These are phyloP conservation scores for Malus hybrid DNA, from an alignment of 331 rosid species.

Conservation along the genomic window DNA sequence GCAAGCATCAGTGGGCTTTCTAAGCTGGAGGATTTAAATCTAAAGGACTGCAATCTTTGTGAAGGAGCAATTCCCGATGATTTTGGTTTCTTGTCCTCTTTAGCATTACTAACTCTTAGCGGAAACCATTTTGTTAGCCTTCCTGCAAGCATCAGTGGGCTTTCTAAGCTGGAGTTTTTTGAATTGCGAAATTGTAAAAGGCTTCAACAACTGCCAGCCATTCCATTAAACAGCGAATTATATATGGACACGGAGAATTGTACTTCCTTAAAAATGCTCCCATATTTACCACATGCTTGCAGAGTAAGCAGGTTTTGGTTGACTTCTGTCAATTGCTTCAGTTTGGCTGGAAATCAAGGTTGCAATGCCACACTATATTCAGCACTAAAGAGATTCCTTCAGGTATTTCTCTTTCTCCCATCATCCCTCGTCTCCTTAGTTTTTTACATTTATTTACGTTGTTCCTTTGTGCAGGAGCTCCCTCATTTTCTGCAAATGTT, in stretches of 20 bases:
- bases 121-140: too few species aligned
- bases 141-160: too few species aligned
- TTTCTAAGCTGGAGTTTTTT: too few species aligned
- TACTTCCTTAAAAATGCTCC: neutral
- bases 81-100: too few species aligned
- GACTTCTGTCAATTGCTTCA: neutral
- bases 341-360: neutral
- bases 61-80: too few species aligned
- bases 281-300: neutral
- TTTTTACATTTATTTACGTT: neutral
- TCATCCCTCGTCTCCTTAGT: neutral
- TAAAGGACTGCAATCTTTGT: neutral
- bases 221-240: neutral
- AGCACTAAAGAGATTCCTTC: neutral
- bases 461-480: neutral
- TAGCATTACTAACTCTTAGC: too few species aligned
- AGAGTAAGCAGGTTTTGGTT: too few species aligned
- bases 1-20: too few species aligned
- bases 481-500: too few species aligned
- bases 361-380: neutral
- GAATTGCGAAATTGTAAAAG: neutral
- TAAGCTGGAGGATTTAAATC: neutral
- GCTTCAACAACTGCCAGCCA: neutral
- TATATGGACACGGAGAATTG: fast-evolving
- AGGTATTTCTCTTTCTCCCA: neutral